These are phyloP conservation scores for Pleurotus cornucopiae DNA, from an alignment of 768 basidiomycete species.

Conservation along the genomic window DNA sequence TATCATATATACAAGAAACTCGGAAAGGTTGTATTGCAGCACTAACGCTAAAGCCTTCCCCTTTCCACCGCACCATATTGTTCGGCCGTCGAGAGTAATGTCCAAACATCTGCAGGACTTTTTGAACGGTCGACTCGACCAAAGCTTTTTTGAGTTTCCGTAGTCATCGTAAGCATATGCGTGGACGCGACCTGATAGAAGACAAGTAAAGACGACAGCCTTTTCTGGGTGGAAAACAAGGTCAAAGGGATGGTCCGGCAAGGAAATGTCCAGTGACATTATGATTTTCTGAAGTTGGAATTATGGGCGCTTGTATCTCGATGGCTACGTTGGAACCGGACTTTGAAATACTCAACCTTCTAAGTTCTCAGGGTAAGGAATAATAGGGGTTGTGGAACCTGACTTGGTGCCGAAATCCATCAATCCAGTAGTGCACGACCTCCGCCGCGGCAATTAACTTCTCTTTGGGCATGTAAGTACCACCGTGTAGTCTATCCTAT, in stretches of 20 bases:
- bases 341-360: no score
- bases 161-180: slow-evolving; percentile 78
- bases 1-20: slow-evolving; percentile 13
- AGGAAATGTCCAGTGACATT: slow-evolving; percentile 55
- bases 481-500: no score
- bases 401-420: no score
- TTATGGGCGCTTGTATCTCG: background rate
- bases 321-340: no score
- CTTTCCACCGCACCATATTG: slow-evolving; percentile 79
- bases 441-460: no score
- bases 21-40: background rate
- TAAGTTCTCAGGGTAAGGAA: no score
- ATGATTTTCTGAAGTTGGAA: background rate
- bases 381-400: no score
- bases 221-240: slow-evolving; percentile 78
- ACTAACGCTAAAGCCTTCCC: slow-evolving; percentile 75
- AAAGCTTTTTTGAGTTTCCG: slow-evolving; percentile 25
- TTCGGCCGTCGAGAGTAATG: slow-evolving; percentile 61
- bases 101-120: slow-evolving; percentile 77
- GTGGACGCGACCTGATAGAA: slow-evolving; percentile 80
- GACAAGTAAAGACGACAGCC: slow-evolving; percentile 68
- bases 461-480: no score
- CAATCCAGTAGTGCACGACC: no score
- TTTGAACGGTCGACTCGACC: slow-evolving; percentile 57
- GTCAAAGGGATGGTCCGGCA: slow-evolving; percentile 84